Base-by-base conservation (phyloP, 345 rosid species). In the Arabis hirsuta region DNA sequence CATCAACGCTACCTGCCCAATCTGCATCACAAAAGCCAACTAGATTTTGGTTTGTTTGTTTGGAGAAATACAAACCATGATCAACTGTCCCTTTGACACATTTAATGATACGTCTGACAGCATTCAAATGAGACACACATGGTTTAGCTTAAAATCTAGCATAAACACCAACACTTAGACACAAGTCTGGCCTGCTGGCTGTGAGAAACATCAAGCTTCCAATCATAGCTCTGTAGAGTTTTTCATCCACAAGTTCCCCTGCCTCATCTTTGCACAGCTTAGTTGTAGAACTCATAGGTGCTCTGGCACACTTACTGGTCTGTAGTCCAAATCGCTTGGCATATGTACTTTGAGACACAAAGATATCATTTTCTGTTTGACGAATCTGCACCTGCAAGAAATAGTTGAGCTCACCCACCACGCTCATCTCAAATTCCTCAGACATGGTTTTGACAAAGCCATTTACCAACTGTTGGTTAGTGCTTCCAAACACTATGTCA, bases 121-220 rank as follows among this genome's bases (percentile, higher is more conserved):
- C 36, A 6, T 3, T 12, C 9, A 45, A 13, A 0, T 36, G 11
- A 2, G 20, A 44, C 31, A 3, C 52, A 48, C 12, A 4, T 75
- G 67, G 50, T 80, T 78, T 78, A 41, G 72, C 34, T 47, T 65
- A 66, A 32, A 13, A 16, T 7, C 53, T 53, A 14, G 24, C 6
- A 51, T 13, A 50, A 0, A 50, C 2, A 2, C 24, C 29, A 1
- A 16, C 11, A 20, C 5, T 50, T 2, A 19, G 12, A 10, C 26
- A 7, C n/a, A 50, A 3, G 11, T 50, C 55, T 0, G 12, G 27
- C 1, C 26, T 7, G 4, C 55, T 20, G 0, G 27, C 29, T 0
- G 27, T 50, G 2, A 50, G 12, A 3, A 20, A 50, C 12, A 44
- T 2, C 5, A 16, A 4, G 6, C 55, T 50, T 5, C 55, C 55